Evolutionary conservation across 2,329 filamentous ascomycete species (phyloP).

Genomic region (Claviceps capensis): DNA sequence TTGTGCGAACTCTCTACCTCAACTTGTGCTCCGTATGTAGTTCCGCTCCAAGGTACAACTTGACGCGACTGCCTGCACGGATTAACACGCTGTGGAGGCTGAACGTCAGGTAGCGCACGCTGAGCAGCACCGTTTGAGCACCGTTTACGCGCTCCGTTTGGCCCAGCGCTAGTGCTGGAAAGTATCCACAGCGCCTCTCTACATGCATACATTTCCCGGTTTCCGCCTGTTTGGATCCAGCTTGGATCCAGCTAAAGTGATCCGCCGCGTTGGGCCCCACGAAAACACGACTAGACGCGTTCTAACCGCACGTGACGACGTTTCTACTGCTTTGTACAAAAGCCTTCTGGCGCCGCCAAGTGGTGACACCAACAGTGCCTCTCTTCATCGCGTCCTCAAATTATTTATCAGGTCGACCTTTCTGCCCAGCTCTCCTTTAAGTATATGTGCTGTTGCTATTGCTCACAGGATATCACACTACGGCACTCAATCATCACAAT

Average conservation of each 20-base stretch:
- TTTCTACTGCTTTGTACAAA: constrained; percentile 22
- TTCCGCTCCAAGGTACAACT: constrained; percentile 3
- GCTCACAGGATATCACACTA: constrained; percentile 5
- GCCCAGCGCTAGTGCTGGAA: not conserved
- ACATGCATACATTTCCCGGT: too few species aligned
- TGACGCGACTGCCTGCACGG: constrained; percentile 12
- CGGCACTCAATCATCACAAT: constrained; percentile 34
- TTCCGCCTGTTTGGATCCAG: not conserved
- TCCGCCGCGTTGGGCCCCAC: constrained; percentile 8
- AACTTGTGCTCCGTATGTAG: not conserved
- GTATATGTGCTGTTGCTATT: constrained; percentile 8
- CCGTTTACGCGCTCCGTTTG: not conserved
- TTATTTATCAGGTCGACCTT: constrained; percentile 9
- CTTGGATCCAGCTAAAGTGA: constrained; percentile 10
- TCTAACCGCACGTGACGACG: constrained; percentile 23
- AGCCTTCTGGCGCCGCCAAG: constrained; percentile 19
- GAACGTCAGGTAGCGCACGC: too few species aligned
- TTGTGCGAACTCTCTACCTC: too few species aligned
- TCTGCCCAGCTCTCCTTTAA: constrained; percentile 9
- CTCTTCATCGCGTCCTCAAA: constrained; percentile 18
- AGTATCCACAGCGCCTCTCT: constrained; percentile 1
- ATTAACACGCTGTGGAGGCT: constrained; percentile 2
- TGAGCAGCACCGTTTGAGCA: too few species aligned
- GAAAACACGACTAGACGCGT: constrained; percentile 22
- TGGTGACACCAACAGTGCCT: constrained; percentile 8